Evolutionary conservation across 768 basidiomycete species (phyloP).

Genomic region (Boletellus sp.): DNA sequence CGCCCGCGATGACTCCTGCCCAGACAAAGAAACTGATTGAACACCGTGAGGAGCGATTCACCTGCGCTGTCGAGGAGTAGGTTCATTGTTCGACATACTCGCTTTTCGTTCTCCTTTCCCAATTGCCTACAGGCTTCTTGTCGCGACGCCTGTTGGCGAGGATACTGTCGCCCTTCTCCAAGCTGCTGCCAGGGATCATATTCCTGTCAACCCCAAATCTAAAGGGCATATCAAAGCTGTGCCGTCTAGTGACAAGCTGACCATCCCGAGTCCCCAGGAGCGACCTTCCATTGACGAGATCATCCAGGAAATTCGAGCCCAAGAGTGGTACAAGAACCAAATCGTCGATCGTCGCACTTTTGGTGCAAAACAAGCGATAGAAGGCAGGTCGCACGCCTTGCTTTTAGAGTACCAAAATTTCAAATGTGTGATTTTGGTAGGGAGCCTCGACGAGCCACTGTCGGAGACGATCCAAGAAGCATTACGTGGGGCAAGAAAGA

Average conservation of each 20-base stretch:
- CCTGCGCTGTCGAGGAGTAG: conserved; percentile 66
- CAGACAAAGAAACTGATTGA: conserved; percentile 69
- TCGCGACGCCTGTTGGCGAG: conserved; percentile 46
- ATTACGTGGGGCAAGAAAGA: conserved; percentile 54
- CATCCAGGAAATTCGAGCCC: conserved; percentile 52
- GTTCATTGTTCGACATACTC: conserved; percentile 7
- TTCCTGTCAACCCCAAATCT: conserved; percentile 59
- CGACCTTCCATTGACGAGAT: conserved; percentile 58
- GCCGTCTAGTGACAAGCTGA: conserved; percentile 7
- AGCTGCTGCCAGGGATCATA: conserved; percentile 62
- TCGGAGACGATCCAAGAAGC: conserved; percentile 56
- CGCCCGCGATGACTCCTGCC: conserved; percentile 46
- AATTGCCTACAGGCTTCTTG: conserved; percentile 47
- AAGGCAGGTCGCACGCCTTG: conserved; percentile 36
- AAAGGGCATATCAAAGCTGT: neutral
- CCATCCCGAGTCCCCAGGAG: conserved; percentile 41
- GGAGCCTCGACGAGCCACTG: conserved; percentile 50
- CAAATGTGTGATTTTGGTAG: conserved; percentile 27
- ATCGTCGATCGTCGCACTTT: conserved; percentile 57
- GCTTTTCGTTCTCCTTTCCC: neutral
- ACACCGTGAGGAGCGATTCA: conserved; percentile 63
- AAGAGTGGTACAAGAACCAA: conserved; percentile 69
- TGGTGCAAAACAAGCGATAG: conserved; percentile 47
- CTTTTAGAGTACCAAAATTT: neutral
- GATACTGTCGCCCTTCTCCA: conserved; percentile 64